Conservation (phyloP, 306 rosid species). For the Acacia confusa region DNA sequence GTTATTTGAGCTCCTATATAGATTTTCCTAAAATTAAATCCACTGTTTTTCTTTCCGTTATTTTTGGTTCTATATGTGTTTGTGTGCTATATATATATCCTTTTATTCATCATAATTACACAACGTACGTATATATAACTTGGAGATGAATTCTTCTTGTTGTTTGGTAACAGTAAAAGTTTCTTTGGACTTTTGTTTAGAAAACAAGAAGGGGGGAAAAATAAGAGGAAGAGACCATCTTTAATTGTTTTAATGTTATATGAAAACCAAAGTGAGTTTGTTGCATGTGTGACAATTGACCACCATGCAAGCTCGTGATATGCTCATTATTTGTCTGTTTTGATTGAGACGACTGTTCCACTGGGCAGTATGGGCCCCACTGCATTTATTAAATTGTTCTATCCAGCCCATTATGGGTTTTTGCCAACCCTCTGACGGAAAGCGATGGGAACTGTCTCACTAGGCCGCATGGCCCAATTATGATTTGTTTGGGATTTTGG, state of each 20-base stretch:
- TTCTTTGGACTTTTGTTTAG: not conserved
- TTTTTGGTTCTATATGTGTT: conserved; percentile 21
- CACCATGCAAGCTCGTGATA: conserved; percentile 41
- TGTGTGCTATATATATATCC: no score
- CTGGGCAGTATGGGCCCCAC: conserved; percentile 31
- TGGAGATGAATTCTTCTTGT: not conserved
- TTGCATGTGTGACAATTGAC: conserved; percentile 20
- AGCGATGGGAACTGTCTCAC: not conserved
- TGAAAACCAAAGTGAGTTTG: conserved; percentile 15
- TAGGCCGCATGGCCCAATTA: not conserved
- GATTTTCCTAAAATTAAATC: no score
- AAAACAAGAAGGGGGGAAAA: not conserved
- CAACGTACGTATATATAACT: not conserved
- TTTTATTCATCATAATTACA: not conserved
- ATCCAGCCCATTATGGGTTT: not conserved
- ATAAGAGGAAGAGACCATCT: not conserved
- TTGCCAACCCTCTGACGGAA: not conserved
- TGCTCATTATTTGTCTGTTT: conserved; percentile 5
- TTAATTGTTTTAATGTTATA: not conserved
- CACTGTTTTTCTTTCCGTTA: not conserved
- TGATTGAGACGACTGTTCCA: conserved; percentile 14
- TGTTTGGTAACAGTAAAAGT: not conserved
- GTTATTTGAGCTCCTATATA: no score
- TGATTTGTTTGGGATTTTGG: not conserved
- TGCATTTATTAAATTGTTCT: not conserved